Evolutionary conservation across 257 asterid genomes (phyloP).

Genomic region (Linaria vulgaris): DNA sequence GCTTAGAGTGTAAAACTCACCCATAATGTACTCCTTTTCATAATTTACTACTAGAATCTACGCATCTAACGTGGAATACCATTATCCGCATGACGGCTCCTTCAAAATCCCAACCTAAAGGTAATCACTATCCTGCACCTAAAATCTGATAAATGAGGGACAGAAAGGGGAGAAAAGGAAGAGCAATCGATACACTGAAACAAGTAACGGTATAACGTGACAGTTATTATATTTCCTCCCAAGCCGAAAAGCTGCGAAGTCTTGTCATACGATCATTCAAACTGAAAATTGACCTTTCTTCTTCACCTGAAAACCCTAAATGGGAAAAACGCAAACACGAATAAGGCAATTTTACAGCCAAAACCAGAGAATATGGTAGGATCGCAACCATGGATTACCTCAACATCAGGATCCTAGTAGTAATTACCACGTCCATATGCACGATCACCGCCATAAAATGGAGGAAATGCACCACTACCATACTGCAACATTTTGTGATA

Average conservation of each 20-base stretch:
- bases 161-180: conserved; percentile 13
- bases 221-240: conserved; percentile 9
- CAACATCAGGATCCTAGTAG: conserved; percentile 35
- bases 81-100: conserved; percentile 25
- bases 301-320: conserved; percentile 24
- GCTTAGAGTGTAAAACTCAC: conserved; percentile 25
- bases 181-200: conserved; percentile 3
- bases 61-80: conserved; percentile 29
- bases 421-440: conserved; percentile 48
- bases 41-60: conserved; percentile 25
- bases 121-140: conserved; percentile 26
- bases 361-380: conserved; percentile 18
- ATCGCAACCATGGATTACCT: conserved; percentile 31
- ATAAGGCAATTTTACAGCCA: conserved; percentile 6
- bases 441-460: conserved; percentile 39
- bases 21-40: conserved; percentile 15
- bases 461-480: conserved; percentile 37
- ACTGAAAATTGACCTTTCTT: conserved; percentile 15
- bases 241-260: conserved; percentile 21
- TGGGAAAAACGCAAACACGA: conserved; percentile 8
- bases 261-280: conserved; percentile 20
- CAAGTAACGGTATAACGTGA: background rate
- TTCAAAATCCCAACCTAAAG: conserved; percentile 30
- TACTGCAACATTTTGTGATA: conserved; percentile 37
- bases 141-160: conserved; percentile 13